Percentiles rank a stretch among this genome's conserved stretches.
These are phyloP conservation scores for Citrus sinensis DNA, from an alignment of 345 rosid species.

Conservation along the genomic window DNA sequence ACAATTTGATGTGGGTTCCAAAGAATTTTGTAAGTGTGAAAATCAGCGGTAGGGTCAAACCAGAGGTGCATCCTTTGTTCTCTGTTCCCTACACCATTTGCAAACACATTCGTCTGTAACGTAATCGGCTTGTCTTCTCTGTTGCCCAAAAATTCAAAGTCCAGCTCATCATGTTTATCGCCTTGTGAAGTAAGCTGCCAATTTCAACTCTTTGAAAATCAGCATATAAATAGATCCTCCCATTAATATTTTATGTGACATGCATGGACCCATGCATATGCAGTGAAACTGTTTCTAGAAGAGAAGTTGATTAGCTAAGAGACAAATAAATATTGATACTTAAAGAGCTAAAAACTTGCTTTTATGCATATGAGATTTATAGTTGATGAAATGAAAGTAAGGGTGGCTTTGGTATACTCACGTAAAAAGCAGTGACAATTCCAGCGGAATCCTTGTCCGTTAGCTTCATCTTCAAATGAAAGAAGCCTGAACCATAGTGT, in stretches of 20 bases:
- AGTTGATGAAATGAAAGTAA: background rate
- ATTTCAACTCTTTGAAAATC: background rate
- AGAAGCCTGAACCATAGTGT: conserved; percentile 50
- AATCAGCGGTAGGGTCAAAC: conserved; percentile 64
- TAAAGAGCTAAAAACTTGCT: background rate
- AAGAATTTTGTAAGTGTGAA: conserved; percentile 55
- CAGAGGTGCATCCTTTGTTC: conserved; percentile 59
- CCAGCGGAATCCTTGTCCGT: conserved; percentile 58
- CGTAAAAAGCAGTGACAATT: conserved; percentile 64
- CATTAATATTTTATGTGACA: background rate
- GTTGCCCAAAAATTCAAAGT: conserved; percentile 73
- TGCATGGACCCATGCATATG: background rate
- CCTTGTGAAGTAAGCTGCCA: conserved; percentile 47
- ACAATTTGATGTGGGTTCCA: conserved; percentile 75
- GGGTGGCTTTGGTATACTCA: conserved; percentile 1
- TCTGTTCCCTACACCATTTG: conserved; percentile 47
- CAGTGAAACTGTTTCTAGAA: background rate
- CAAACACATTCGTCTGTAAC: conserved; percentile 62
- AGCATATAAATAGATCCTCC: background rate
- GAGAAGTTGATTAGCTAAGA: background rate
- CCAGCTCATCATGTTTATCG: conserved; percentile 53
- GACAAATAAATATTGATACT: too few species aligned
- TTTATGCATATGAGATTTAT: background rate
- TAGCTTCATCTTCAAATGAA: conserved; percentile 45
- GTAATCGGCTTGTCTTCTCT: conserved; percentile 47